Conservation (phyloP, 2,329 filamentous ascomycete genomes). For the Leptographium galeiforme region DNA sequence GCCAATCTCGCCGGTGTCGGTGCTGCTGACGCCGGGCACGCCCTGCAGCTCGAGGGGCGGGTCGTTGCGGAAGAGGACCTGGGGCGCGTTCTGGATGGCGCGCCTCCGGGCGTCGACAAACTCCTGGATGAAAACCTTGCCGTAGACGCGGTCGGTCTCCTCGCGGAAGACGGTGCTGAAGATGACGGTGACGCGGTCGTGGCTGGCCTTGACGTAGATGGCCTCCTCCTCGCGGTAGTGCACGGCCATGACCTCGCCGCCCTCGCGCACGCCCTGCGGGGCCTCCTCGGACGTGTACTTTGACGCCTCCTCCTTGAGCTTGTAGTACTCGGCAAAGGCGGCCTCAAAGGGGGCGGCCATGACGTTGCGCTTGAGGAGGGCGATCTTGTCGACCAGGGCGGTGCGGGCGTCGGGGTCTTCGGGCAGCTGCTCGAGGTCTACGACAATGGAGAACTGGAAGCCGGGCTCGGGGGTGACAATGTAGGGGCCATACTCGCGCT, state of each 20-base stretch:
- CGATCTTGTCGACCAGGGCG: conserved; percentile 74
- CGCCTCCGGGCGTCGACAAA: conserved; percentile 92
- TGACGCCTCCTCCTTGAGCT: conserved; percentile 73
- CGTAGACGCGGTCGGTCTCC: conserved; percentile 93
- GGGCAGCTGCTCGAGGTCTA: conserved; percentile 82
- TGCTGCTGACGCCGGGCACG: conserved; percentile 66
- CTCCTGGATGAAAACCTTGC: conserved; percentile 96
- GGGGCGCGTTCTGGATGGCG: conserved; percentile 94
- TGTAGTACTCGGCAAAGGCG: conserved; percentile 85
- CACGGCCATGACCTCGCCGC: conserved; percentile 86
- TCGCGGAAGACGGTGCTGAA: conserved; percentile 98
- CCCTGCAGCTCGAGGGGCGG: conserved; percentile 82
- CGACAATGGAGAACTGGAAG: conserved; percentile 87
- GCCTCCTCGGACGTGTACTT: conserved; percentile 91
- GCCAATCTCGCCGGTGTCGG: conserved; percentile 73
- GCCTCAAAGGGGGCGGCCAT: conserved; percentile 98
- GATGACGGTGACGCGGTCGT: conserved; percentile 95
- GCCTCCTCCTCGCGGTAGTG: conserved; percentile 98
- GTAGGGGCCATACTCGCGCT: conserved; percentile 88
- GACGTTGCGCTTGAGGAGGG: conserved; percentile 89
- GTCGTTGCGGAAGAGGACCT: conserved; percentile 92
- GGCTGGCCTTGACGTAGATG: conserved; percentile 94
- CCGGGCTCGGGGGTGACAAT: conserved; percentile 77
- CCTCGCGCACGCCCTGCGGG: conserved; percentile 78
- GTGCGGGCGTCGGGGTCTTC: conserved; percentile 68